Evolutionary conservation across 2,329 filamentous ascomycete species (phyloP).

Genomic region (Epichloe aotearoae): DNA sequence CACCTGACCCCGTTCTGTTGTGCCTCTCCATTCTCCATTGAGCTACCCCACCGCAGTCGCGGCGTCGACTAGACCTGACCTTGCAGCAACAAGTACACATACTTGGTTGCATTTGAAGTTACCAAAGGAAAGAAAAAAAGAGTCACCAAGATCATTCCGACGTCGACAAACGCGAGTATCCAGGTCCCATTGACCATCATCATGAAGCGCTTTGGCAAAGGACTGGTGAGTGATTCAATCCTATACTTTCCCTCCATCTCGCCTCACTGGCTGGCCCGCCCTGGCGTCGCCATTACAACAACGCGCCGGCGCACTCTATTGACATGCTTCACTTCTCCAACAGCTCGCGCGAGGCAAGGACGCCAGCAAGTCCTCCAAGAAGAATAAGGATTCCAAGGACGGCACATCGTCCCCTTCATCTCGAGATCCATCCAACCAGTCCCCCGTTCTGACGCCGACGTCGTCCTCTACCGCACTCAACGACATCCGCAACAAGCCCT

Average conservation of each 20-base stretch:
- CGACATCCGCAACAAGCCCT: slow-evolving; percentile 72
- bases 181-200: slow-evolving; percentile 27
- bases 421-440: slow-evolving; percentile 42
- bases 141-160: slow-evolving; percentile 1
- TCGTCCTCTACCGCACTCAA: slow-evolving; percentile 81
- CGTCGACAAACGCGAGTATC: slow-evolving; percentile 5
- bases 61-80: slow-evolving; percentile 4
- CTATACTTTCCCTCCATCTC: neutral
- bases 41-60: slow-evolving; percentile 14
- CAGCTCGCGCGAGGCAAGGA: slow-evolving; percentile 89
- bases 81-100: slow-evolving; percentile 1
- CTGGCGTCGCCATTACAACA: neutral
- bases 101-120: neutral
- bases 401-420: slow-evolving; percentile 69
- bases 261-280: neutral
- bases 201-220: slow-evolving; percentile 97
- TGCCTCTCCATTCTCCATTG: slow-evolving; percentile 5
- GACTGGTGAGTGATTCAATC: slow-evolving; percentile 39
- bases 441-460: slow-evolving; percentile 58
- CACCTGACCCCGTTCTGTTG: slow-evolving; percentile 16
- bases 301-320: slow-evolving; percentile 5
- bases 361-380: slow-evolving; percentile 69
- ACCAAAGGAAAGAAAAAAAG: neutral
- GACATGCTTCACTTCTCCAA: slow-evolving; percentile 10
- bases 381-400: slow-evolving; percentile 59